Base-by-base conservation (phyloP, 140 eudicot genomes). In the Flaveria floridana region DNA sequence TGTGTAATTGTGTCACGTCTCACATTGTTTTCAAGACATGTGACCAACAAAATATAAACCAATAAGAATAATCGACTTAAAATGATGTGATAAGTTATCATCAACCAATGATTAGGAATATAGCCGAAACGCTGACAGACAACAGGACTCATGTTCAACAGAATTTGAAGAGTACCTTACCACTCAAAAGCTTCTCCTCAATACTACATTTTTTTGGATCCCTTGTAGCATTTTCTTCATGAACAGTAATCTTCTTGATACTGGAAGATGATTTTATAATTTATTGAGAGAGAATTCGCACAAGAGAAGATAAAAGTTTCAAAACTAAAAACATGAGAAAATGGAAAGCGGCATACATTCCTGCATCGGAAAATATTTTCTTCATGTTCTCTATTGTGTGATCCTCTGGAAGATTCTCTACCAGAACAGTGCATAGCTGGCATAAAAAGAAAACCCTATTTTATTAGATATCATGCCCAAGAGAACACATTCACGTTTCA, bases 371-470 rank as follows among this genome's bases (percentile, higher is more conserved):
- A 79, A 87, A 90, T 61, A 90, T 81, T 55, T 81, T 87, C 76
- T 72, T 79, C 75, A 94, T 82, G 78, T 94, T 94, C 82, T 87
- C 90, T 57, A 67, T 62, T 20, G 99, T 82, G 82, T 90, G 97
- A 81, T 94, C 96, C 69, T 85, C 89, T 2, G 99, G 99, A 16
- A 94, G 83, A 87, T 94, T 94, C 82, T 90, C 99, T 61, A 94
- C 97, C 73, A 94, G 68, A 71, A 90, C 96, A 21, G 97, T 90
- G 86, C 97, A 88, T 48, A 83, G 66, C 98, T 92, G 68, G 50
- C 59, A 53, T 52, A 56, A 50, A 68, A 46, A 55, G 55, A 47
- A 48, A 55, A 2, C 15, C 58, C 5, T 14, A 26, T 19, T 57
- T 74, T 13, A 79, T 30, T 39, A 56, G 2, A 74, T 34, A 74